These are phyloP conservation scores for Trichosporon sp. DNA, from an alignment of 1,284 basidiomycete genomes.

Conservation along the genomic window DNA sequence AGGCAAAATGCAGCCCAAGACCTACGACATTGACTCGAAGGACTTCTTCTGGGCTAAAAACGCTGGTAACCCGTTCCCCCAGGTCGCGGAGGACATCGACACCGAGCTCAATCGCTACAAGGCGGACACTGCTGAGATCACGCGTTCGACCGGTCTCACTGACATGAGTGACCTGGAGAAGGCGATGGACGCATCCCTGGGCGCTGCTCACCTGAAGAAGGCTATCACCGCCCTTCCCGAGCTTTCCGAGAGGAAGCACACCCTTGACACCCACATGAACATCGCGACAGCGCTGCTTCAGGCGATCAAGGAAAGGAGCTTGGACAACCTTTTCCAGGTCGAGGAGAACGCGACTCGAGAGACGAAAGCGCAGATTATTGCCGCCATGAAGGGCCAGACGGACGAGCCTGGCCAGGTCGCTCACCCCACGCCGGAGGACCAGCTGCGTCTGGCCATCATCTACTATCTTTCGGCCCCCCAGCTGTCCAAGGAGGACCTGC, in stretches of 20 bases:
- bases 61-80: slow-evolving; percentile 92
- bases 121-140: slow-evolving; percentile 93
- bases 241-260: slow-evolving; percentile 91
- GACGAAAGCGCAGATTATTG: slow-evolving; percentile 74
- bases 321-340: slow-evolving; percentile 94
- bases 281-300: slow-evolving; percentile 94
- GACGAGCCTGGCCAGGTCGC: slow-evolving; percentile 58
- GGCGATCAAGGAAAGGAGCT: slow-evolving; percentile 88
- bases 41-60: slow-evolving; percentile 99
- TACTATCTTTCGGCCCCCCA: slow-evolving; percentile 83
- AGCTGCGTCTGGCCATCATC: slow-evolving; percentile 86
- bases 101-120: slow-evolving; percentile 90
- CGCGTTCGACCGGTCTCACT: slow-evolving; percentile 89
- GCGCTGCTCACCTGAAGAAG: slow-evolving; percentile 91
- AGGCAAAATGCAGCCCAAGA: slow-evolving; percentile 67
- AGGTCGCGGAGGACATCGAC: slow-evolving; percentile 98
- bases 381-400: slow-evolving; percentile 58
- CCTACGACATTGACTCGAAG: slow-evolving; percentile 94
- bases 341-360: slow-evolving; percentile 88
- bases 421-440: slow-evolving; percentile 66
- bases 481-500: slow-evolving; percentile 77
- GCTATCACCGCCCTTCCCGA: slow-evolving; percentile 98
- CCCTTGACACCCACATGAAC: slow-evolving; percentile 98
- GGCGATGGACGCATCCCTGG: slow-evolving; percentile 80
- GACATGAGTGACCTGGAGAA: slow-evolving; percentile 71